Conservation (phyloP, 1,284 basidiomycete genomes). For the Irpex sp. region DNA sequence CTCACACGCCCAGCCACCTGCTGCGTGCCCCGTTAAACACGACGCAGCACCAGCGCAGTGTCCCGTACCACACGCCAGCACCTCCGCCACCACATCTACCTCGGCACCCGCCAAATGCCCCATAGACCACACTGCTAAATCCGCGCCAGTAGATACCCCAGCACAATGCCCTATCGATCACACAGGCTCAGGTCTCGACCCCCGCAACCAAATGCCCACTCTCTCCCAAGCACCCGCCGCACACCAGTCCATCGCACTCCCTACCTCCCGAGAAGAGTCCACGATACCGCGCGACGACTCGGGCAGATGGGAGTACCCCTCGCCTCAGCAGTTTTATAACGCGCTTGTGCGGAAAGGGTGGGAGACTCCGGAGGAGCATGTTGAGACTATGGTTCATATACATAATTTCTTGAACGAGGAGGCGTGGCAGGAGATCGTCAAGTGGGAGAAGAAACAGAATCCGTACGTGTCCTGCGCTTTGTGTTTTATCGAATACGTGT, state of each 20-base stretch:
- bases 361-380: slow-evolving; percentile 96
- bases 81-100: slow-evolving; percentile 13
- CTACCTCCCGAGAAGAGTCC: slow-evolving; percentile 75
- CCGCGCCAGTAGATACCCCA: slow-evolving; percentile 13
- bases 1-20: slow-evolving; percentile 1
- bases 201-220: slow-evolving; percentile 87
- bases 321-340: slow-evolving; percentile 98
- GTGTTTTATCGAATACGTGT: no score
- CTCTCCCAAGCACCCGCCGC: slow-evolving; percentile 70
- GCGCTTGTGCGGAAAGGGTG: slow-evolving; percentile 95
- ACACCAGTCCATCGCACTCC: slow-evolving; percentile 59
- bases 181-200: slow-evolving; percentile 50
- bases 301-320: slow-evolving; percentile 92
- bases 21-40: slow-evolving; percentile 1
- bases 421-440: slow-evolving; percentile 93
- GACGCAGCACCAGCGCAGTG: slow-evolving; percentile 30
- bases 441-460: slow-evolving; percentile 82
- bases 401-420: slow-evolving; percentile 98
- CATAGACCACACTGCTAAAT: slow-evolving; percentile 34
- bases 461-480: no score
- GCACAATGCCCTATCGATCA: slow-evolving; percentile 49
- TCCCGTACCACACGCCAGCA: slow-evolving; percentile 35
- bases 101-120: slow-evolving; percentile 39
- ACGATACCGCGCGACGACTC: slow-evolving; percentile 78
- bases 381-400: slow-evolving; percentile 97